Conservation (phyloP, 345 rosid species). For the Ricinus communis region DNA sequence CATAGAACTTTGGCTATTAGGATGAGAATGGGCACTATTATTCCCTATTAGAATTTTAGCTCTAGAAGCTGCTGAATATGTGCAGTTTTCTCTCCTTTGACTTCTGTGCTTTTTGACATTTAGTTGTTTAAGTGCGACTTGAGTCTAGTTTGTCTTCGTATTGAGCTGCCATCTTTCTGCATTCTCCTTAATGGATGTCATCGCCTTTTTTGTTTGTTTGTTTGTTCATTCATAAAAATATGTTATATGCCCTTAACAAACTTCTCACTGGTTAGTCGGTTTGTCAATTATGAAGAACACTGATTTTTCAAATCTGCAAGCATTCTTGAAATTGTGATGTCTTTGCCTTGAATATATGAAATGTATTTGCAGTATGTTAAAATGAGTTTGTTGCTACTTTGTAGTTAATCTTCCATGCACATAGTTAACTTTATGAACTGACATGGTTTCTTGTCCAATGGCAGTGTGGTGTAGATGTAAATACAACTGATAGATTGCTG, state of each 20-base stretch:
- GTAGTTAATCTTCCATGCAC: neutral
- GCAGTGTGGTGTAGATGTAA: slow-evolving; percentile 84
- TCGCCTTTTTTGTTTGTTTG: too few species aligned
- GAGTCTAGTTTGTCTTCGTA: neutral
- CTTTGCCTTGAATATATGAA: too few species aligned
- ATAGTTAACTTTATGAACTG: neutral
- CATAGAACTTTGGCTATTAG: neutral
- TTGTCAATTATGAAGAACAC: too few species aligned
- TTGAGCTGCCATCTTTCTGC: neutral
- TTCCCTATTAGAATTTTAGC: neutral
- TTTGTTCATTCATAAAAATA: neutral
- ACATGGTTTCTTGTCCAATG: slow-evolving; percentile 14
- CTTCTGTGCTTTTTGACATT: neutral
- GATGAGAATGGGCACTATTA: neutral
- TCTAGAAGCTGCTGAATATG: neutral
- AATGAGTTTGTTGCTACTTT: neutral
- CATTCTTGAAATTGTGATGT: too few species aligned
- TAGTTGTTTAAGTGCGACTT: neutral
- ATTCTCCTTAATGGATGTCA: too few species aligned
- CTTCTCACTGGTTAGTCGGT: neutral
- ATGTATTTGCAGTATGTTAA: neutral
- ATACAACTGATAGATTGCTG: slow-evolving; percentile 59
- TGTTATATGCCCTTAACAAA: neutral
- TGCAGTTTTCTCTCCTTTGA: neutral
- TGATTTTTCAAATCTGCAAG: neutral